Conservation (phyloP, 805 yeast genomes). For the Metschnikowia lachancei region DNA sequence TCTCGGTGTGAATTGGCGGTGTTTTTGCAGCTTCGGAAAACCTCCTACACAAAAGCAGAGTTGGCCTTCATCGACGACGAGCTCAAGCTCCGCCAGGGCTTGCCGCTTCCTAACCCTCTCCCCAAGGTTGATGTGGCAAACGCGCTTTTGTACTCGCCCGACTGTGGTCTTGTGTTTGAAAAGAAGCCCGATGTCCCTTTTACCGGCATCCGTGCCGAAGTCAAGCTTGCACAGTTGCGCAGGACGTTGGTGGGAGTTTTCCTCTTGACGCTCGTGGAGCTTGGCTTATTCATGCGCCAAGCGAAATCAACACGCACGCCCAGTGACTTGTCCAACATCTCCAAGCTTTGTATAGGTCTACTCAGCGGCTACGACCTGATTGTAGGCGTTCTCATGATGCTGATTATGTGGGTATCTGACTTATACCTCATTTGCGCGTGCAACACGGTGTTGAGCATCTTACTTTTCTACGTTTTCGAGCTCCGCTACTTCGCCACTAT, state of each 20-base stretch:
- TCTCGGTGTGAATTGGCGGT: constrained; percentile 67
- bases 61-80: constrained; percentile 69
- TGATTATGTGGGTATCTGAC: constrained; percentile 48
- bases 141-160: constrained; percentile 79
- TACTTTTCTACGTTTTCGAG: constrained; percentile 71
- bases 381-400: constrained; percentile 57
- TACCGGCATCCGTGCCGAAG: constrained; percentile 60
- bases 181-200: constrained; percentile 20
- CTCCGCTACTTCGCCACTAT: constrained; percentile 69
- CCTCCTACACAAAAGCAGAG: constrained; percentile 51
- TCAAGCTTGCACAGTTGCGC: constrained; percentile 37
- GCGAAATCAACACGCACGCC: constrained; percentile 75
- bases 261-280: constrained; percentile 47
- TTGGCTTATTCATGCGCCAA: constrained; percentile 60
- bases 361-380: constrained; percentile 73
- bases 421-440: constrained; percentile 67
- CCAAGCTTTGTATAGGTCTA: constrained; percentile 53
- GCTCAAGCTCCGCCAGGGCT: constrained; percentile 67
- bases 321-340: constrained; percentile 69
- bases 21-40: constrained; percentile 67
- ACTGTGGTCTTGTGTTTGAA: constrained; percentile 65
- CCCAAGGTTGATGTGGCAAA: constrained; percentile 56
- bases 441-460: constrained; percentile 65
- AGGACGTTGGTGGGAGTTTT: constrained; percentile 44
- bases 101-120: constrained; percentile 55